Percentiles rank a stretch among this genome's conserved stretches.
phyloP scores from a whole-genome alignment of 805 yeast genomes.

The Saccharomycopsis babjevae region DNA sequence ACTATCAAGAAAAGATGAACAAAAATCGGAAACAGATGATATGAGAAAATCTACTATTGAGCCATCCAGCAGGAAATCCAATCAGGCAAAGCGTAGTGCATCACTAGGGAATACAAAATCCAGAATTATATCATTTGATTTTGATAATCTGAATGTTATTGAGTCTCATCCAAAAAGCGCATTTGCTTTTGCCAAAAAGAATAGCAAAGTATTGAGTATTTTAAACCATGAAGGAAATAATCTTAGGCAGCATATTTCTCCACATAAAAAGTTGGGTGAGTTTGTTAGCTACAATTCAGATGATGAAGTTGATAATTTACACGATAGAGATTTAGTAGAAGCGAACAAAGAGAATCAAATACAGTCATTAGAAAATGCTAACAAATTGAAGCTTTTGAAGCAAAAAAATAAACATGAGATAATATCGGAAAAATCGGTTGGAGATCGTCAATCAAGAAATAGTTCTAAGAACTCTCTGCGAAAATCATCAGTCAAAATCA shows the following conservation, averaged over 20 bases:
- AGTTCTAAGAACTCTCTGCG: neutral
- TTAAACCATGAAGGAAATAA: neutral
- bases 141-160: constrained; percentile 12
- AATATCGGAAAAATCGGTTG: neutral
- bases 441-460: neutral
- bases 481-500: too few species aligned
- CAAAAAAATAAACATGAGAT: neutral
- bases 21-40: constrained; percentile 6
- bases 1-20: neutral
- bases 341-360: neutral
- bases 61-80: neutral
- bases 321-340: neutral
- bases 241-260: neutral
- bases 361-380: neutral
- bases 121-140: constrained; percentile 17
- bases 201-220: neutral
- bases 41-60: neutral
- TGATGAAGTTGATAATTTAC: neutral
- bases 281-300: neutral
- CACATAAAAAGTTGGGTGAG: neutral
- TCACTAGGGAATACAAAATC: neutral
- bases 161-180: neutral
- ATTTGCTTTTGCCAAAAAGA: neutral
- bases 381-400: neutral
- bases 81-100: neutral